Base-by-base conservation (phyloP, 148 eudicot species). In the Dysphania ambrosioides region DNA sequence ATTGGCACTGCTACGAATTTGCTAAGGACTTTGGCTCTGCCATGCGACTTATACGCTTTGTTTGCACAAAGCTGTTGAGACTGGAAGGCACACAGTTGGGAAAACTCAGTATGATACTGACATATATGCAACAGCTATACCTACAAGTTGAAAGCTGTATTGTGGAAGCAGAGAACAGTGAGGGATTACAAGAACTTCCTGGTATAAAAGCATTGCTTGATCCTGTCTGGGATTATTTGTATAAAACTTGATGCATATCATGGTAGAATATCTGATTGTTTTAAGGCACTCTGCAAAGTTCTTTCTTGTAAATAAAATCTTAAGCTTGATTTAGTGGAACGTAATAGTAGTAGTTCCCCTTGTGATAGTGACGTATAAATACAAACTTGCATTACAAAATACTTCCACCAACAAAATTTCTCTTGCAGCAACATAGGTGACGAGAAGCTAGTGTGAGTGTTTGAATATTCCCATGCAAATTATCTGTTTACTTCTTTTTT, bases 31-130 rank as follows among this genome's bases (percentile, higher is more conserved):
- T 85, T 27, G 84, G 82, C 58, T 63, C 86, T 56, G 83, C 82
- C 2, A 77, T 83, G n/a, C 97, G 99, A 35, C 81, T 92, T 31
- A 59, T 86, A 41, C 89, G 72, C 40, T 95, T 90, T 65, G 80
- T 92, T 35, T 86, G 79, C 42, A 65, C 57, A 61, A 90, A 87
- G 79, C 75, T 95, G 68, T 79, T 86, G 41, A 75, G 67, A 36
- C 70, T 66, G 31, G 80, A 82, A 8, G 70, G 77, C 13, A n/a
- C 64, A 34, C 73, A 84, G 44, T 82, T 85, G 85, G 81, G 40
- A 72, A 83, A 86, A 63, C 87, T 90, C 9, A 74, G 79, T n/a
- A 38, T 82, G 83, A 85, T 83, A 78, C 26, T 80, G 82, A 73
- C 77, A 8, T 86, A 47, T 75, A 13, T 88, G 35, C 85, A 79